Evolutionary conservation across 2,329 filamentous ascomycete genomes (phyloP).

Genomic region (Neonectria hederae): DNA sequence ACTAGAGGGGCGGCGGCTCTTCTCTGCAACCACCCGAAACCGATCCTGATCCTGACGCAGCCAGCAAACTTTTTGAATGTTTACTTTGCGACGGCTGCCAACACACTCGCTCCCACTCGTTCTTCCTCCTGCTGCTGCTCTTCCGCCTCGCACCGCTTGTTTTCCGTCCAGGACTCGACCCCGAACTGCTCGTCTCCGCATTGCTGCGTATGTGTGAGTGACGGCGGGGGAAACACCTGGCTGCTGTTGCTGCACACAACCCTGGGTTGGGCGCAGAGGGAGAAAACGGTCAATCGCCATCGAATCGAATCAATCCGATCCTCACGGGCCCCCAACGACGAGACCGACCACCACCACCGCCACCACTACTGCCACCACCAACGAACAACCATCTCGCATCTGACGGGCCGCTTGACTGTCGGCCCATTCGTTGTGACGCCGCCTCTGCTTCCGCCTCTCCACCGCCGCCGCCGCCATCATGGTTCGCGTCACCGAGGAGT

Average conservation of each 20-base stretch:
- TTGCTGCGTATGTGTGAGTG: conserved; percentile 27
- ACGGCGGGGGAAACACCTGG: not conserved
- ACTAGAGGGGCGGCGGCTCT: not conserved
- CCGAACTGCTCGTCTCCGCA: conserved; percentile 15
- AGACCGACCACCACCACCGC: not conserved
- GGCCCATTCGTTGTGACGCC: conserved; percentile 44
- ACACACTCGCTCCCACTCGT: conserved; percentile 33
- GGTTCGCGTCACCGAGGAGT: conserved; percentile 83
- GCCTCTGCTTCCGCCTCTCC: conserved; percentile 42
- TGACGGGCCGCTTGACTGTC: conserved; percentile 27
- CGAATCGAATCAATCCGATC: not conserved
- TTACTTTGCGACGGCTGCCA: conserved; percentile 40
- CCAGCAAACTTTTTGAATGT: conserved; percentile 29
- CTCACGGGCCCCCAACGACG: not conserved
- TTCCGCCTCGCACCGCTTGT: conserved; percentile 16
- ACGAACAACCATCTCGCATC: conserved; percentile 25
- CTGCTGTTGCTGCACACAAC: not conserved
- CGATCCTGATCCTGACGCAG: conserved; percentile 26
- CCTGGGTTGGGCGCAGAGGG: not conserved
- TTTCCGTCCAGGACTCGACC: conserved; percentile 24
- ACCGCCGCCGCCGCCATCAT: conserved; percentile 61
- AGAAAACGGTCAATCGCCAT: not conserved
- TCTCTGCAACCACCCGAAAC: conserved; percentile 5
- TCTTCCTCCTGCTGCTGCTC: conserved; percentile 18
- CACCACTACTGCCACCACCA: conserved; percentile 31